Percentiles rank a stretch among this genome's conserved stretches.
Evolutionary conservation across 2,329 filamentous ascomycete genomes (phyloP).

Genomic region (Diaporthe sp.): DNA sequence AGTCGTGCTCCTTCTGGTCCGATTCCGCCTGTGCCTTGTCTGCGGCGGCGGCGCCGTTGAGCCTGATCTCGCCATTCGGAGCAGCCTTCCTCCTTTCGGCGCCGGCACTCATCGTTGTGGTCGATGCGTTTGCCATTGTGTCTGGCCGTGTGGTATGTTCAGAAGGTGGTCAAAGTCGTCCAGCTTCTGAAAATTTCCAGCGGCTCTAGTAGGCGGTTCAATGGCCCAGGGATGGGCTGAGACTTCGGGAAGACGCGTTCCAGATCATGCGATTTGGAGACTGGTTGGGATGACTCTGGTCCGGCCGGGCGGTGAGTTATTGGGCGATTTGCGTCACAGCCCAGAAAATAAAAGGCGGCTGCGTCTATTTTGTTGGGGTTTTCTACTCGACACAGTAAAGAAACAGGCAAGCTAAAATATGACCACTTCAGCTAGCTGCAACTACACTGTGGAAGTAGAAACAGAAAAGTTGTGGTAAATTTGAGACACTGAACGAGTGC

Average conservation of each 20-base stretch:
- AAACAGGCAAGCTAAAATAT: neutral
- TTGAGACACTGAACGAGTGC: neutral
- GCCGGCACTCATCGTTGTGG: constrained; percentile 43
- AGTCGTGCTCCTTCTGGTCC: constrained; percentile 66
- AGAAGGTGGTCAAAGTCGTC: constrained; percentile 11
- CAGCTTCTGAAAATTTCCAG: constrained; percentile 2
- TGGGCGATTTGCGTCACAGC: constrained; percentile 20
- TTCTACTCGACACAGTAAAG: neutral
- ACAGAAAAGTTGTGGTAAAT: neutral
- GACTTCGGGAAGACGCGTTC: constrained; percentile 32
- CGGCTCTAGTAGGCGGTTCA: constrained; percentile 10
- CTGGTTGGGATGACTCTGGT: constrained; percentile 34
- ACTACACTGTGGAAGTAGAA: neutral
- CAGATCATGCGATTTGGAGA: constrained; percentile 39
- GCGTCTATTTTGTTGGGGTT: neutral
- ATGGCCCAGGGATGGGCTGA: constrained; percentile 34
- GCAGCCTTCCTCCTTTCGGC: constrained; percentile 44
- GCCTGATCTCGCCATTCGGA: constrained; percentile 29
- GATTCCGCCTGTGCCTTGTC: constrained; percentile 56
- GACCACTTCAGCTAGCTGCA: neutral
- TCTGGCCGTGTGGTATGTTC: constrained; percentile 4
- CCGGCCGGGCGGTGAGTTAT: constrained; percentile 29
- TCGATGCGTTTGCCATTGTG: constrained; percentile 46
- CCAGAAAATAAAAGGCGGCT: neutral
- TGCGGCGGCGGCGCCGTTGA: constrained; percentile 39